Base-by-base conservation (phyloP, 495 filamentous ascomycete species). In the Penicillium dipodomyicola region DNA sequence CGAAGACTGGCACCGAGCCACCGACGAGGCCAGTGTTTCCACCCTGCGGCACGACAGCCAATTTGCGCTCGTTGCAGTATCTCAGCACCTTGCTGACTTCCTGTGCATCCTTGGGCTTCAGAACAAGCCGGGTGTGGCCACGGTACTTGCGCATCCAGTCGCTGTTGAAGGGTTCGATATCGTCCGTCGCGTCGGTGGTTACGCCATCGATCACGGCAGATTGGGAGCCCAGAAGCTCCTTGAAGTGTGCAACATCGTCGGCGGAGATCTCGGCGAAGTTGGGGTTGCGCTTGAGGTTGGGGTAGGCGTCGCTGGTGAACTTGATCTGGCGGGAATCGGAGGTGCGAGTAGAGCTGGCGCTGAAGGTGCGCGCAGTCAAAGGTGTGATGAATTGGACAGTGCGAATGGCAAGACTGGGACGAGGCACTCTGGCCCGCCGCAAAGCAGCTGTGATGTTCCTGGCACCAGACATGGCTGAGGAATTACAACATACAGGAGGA, bases 101-200 rank as follows among this genome's bases (percentile, higher is more conserved):
- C 57, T 90, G 83, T 3, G 90, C 91, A 11, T 81, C 84, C 33
- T 78, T 77, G 9, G 94, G 94, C 73, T 93, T 96, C 45, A 98
- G 76, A 9, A 97, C 91, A 9, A 98, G 77, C 54, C 84, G 82
- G 50, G 89, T 85, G 68, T 96, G 92, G 37, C 94, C 94, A 37
- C 91, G 86, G 77, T 97, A 98, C 72, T 98, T 98, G 70, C 89
- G 85, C 95, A 97, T 97, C 94, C 94, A 98, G 76, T 98, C 94
- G 62, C 82, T 84, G 76, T 98, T 98, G 82, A 90, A 97, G 15
- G 91, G 83, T 65, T 93, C 91, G 54, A 97, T 78, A 65, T 98
- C 94, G 58, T 88, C 86, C 0, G 79, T 72, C 19, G 84, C 84
- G 66, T 89, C 84, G 62, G 80, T 72, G 5, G 87, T 87, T 39